Conservation (phyloP, 345 rosid genomes). For the Populus pruinosa region DNA sequence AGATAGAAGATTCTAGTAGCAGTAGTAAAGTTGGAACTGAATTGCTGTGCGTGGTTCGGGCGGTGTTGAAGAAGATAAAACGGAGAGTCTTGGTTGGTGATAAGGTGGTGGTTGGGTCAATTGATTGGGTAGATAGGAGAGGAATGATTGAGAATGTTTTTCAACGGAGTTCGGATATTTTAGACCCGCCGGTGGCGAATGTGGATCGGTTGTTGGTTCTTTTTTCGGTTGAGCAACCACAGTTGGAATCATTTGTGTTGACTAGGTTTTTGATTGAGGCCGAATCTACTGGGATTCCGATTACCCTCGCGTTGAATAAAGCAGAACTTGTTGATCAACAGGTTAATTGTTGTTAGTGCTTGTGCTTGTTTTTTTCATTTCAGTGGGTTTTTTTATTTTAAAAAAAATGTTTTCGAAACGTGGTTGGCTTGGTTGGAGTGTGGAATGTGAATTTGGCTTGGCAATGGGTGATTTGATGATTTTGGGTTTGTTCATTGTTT, state of each 20-base stretch:
- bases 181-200: slow-evolving; percentile 89
- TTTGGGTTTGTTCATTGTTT: neutral
- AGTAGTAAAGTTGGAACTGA: slow-evolving; percentile 42
- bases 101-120: slow-evolving; percentile 73
- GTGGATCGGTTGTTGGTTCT: slow-evolving; percentile 75
- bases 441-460: neutral
- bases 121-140: slow-evolving; percentile 86
- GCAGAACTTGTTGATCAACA: slow-evolving; percentile 61
- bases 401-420: neutral
- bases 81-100: slow-evolving; percentile 90
- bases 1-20: neutral
- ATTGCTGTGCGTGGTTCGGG: slow-evolving; percentile 85
- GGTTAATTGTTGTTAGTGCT: slow-evolving; percentile 26
- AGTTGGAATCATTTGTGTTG: slow-evolving; percentile 63
- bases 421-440: neutral
- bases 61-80: slow-evolving; percentile 86
- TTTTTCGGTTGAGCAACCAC: slow-evolving; percentile 80
- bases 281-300: slow-evolving; percentile 75
- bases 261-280: slow-evolving; percentile 89
- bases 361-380: neutral
- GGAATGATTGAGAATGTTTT: slow-evolving; percentile 89
- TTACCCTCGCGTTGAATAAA: slow-evolving; percentile 78
- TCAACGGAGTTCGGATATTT: slow-evolving; percentile 53
- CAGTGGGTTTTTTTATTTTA: neutral
- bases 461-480: neutral